Conservation (phyloP, 176 grass and related monocot species). For the Chrysopogon serrulatus region DNA sequence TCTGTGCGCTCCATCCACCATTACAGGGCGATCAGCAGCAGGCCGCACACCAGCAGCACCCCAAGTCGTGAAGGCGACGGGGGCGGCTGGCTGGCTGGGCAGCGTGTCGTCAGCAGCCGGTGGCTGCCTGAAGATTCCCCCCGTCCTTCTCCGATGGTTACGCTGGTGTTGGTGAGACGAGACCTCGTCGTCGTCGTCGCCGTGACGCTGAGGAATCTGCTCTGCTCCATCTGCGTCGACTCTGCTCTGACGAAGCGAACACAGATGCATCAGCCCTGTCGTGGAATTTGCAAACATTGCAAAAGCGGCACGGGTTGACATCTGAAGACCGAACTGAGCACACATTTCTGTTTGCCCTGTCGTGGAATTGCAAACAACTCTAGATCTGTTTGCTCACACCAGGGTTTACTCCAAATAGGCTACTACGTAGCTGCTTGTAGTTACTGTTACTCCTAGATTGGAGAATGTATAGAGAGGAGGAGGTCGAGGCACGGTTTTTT, state of each 20-base stretch:
- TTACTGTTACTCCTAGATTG: neutral
- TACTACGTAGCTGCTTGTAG: neutral
- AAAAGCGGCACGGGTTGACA: too few relatives aligned
- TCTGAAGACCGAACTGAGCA: neutral
- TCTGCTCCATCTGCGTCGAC: too few relatives aligned
- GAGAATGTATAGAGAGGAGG: neutral
- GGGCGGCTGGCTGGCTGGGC: neutral
- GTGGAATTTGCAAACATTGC: too few relatives aligned
- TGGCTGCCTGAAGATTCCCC: neutral
- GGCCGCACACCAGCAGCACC: neutral
- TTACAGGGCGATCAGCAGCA: neutral
- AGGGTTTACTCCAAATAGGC: too few relatives aligned
- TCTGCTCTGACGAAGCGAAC: neutral
- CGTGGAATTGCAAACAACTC: too few relatives aligned
- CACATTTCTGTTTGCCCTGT: neutral
- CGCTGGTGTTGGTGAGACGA: too few relatives aligned
- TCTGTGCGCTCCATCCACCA: neutral
- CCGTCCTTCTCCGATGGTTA: too few relatives aligned
- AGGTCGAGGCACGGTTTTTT: neutral
- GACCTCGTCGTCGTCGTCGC: too few relatives aligned
- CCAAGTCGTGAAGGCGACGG: neutral
- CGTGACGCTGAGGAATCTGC: too few relatives aligned
- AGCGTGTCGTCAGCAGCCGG: neutral
- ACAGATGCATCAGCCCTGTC: neutral
- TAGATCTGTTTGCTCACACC: too few relatives aligned